Evolutionary conservation across 148 eudicot species (phyloP).

Genomic region (Persicaria maculosa): DNA sequence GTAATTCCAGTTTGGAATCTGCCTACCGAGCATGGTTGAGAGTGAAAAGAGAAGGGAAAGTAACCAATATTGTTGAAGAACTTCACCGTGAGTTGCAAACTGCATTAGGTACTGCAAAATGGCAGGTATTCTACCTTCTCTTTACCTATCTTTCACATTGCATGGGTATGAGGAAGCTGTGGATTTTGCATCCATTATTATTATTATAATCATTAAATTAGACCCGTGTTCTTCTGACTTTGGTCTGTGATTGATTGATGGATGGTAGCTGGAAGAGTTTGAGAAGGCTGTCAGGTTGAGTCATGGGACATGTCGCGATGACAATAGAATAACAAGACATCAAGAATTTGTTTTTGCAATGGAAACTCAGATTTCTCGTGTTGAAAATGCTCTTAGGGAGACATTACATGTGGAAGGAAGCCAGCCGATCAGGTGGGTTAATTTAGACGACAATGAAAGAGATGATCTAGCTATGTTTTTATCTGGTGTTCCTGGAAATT

Average conservation of each 20-base stretch:
- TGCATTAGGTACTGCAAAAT: conserved; percentile 89
- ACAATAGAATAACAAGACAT: conserved; percentile 52
- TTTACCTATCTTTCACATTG: not conserved
- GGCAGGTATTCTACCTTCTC: conserved; percentile 59
- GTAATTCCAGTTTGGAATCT: conserved; percentile 58
- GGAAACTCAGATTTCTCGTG: conserved; percentile 57
- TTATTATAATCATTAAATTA: too few relatives aligned
- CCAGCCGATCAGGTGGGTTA: conserved; percentile 65
- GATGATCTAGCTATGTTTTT: conserved; percentile 84
- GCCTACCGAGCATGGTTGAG: conserved; percentile 71
- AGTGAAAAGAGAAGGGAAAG: conserved; percentile 51
- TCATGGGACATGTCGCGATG: conserved; percentile 56
- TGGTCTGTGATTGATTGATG: not conserved
- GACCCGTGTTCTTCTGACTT: not conserved
- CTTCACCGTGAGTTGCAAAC: conserved; percentile 67
- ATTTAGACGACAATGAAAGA: conserved; percentile 75
- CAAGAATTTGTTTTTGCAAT: conserved; percentile 71
- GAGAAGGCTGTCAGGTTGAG: conserved; percentile 65
- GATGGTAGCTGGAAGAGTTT: conserved; percentile 76
- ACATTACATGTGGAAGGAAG: conserved; percentile 45
- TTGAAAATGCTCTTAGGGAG: conserved; percentile 54
- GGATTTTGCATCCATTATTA: too few relatives aligned
- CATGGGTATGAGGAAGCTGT: too few relatives aligned
- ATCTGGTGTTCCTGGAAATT: conserved; percentile 32
- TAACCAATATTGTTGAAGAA: conserved; percentile 37